Evolutionary conservation across 495 filamentous ascomycete genomes (phyloP), one percentile per base, ranked within the genome.

Genomic region (Aspergillus ostianus): DNA sequence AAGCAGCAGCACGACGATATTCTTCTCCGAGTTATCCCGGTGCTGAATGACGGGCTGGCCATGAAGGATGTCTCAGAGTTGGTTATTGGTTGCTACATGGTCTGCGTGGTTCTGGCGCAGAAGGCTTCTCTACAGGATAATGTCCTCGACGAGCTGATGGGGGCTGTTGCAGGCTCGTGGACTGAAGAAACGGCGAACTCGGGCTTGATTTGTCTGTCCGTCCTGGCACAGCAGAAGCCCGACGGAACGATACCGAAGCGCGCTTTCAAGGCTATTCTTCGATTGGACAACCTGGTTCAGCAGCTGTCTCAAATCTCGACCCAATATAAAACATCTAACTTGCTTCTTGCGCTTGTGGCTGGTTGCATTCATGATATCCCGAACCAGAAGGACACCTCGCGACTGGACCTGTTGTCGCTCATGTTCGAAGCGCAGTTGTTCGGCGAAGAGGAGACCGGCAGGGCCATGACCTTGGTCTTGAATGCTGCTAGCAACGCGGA

Each of bases 11-110:
- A 93, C 65, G 89, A 96, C 65, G 85, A 90, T 68, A 78, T 97
- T 0, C 75, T 97, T 3, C 76, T 91, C 36, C 81, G 85, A 44
- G 77, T 96, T 26, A 79, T 92, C 4, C 90, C 92, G 12, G 80
- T 90, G 3, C 72, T 98, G 20, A 88, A 90, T 57, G 84, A 90
- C 51, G 87, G 85, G 6, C 81, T 98, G 50, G 79, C 83, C 13
- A 82, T 93, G 77, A 85, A 86, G 59, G 82, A 87, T 30, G 81
- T 86, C 0, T 82, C 91, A 0, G 89, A 93, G 55, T 76, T 97
- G 46, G 85, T 90, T 51, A 82, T 93, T 61, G 91, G 87, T 20
- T 91, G 87, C 65, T 97, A 96, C 68, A 96, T 96, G 91, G 84
- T 97, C 26, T 80, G 91, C 23, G 86, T 90, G 0, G 83, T 97